Evolutionary conservation across 2,329 filamentous ascomycete species (phyloP).

Genomic region (Cladophialophora carrionii): DNA sequence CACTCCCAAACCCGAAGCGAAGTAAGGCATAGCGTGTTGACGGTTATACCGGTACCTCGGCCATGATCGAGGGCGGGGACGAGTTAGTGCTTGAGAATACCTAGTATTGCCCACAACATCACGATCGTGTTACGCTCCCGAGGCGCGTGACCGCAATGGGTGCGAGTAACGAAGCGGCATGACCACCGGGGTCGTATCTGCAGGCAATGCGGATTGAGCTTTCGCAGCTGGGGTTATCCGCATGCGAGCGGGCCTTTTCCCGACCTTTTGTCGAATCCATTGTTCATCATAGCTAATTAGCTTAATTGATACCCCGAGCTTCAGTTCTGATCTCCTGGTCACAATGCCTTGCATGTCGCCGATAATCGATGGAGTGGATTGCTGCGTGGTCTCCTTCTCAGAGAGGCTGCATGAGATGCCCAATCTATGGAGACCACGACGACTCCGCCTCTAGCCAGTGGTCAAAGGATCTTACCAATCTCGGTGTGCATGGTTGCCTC

Average conservation of each 20-base stretch:
- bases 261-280: not conserved
- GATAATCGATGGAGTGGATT: not conserved
- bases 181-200: not conserved
- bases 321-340: not conserved
- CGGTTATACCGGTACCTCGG: not conserved
- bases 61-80: not conserved
- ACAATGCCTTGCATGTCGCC: not conserved
- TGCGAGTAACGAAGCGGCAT: not conserved
- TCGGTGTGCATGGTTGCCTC: not conserved
- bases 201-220: not conserved
- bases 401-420: not conserved
- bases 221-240: not conserved
- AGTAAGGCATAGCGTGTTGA: not conserved
- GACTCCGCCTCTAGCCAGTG: not conserved
- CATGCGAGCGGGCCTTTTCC: not conserved
- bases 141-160: not conserved
- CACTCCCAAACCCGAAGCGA: constrained; percentile 5
- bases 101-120: not conserved
- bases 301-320: constrained; percentile 9
- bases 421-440: not conserved
- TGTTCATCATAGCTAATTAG: not conserved
- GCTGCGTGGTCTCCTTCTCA: not conserved
- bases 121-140: not conserved
- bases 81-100: not conserved
- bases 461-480: constrained; percentile 7